Evolutionary conservation across 169 alveolate species (phyloP).

Genomic region (Eimeria tenella): DNA sequence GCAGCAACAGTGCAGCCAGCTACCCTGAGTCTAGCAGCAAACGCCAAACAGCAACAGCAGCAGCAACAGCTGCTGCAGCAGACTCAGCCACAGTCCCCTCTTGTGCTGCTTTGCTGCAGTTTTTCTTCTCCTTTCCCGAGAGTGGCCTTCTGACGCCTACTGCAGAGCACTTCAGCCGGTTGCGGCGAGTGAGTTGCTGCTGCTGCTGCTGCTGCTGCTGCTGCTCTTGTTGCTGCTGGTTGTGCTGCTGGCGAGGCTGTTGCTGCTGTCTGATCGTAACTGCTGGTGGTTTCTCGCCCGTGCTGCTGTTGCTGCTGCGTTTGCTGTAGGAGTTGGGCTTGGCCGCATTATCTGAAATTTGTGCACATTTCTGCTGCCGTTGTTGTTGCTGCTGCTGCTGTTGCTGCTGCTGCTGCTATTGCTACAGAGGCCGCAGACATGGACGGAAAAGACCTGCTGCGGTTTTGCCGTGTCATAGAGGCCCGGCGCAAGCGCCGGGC

Average conservation of each 20-base stretch:
- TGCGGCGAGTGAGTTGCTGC: constrained; percentile 13
- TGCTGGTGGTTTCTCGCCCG: not conserved
- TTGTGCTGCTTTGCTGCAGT: constrained; percentile 37
- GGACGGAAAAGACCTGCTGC: constrained; percentile 41
- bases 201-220: constrained; percentile 33
- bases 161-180: not conserved
- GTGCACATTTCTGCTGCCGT: not conserved
- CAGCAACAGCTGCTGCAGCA: not conserved
- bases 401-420: constrained; percentile 17
- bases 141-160: constrained; percentile 32
- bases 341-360: not conserved
- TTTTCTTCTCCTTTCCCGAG: constrained; percentile 41
- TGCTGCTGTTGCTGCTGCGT: not conserved
- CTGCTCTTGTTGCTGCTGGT: not conserved
- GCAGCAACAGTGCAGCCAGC: not conserved
- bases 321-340: not conserved
- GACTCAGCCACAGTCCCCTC: not conserved
- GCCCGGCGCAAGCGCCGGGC: constrained; percentile 21
- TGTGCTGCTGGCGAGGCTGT: not conserved
- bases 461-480: constrained; percentile 29
- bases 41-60: not conserved
- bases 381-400: constrained; percentile 3
- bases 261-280: not conserved
- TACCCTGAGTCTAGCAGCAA: not conserved
- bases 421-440: constrained; percentile 21